A percentile compares a stretch with the other conserved stretches of the same genome.
These are phyloP conservation scores for Colletotrichum australisinense DNA, from an alignment of 2,329 filamentous ascomycete genomes.

Conservation along the genomic window DNA sequence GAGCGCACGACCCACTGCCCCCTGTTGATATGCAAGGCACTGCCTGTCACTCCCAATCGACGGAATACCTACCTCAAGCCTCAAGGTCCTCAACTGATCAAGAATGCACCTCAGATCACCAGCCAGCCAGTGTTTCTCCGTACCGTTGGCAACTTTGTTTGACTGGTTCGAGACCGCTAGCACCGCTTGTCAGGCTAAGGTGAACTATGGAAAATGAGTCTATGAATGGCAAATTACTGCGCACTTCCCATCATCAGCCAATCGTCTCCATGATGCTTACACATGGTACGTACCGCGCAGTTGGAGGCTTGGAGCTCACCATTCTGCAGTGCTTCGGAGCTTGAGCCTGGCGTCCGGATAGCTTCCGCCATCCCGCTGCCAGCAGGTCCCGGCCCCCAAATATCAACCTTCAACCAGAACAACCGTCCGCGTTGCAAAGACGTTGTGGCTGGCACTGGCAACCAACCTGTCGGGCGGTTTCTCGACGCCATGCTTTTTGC, in stretches of 20 bases:
- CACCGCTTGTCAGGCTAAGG: background rate
- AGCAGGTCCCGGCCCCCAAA: background rate
- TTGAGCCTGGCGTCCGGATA: background rate
- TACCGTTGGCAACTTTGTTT: background rate
- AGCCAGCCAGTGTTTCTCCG: background rate
- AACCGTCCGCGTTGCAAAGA: background rate
- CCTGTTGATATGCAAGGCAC: conserved; percentile 28
- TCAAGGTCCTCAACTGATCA: conserved; percentile 9
- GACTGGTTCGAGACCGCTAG: background rate
- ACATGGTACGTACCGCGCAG: background rate
- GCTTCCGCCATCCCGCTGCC: conserved; percentile 18
- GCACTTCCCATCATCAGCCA: background rate
- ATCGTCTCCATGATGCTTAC: background rate
- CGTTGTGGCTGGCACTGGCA: background rate
- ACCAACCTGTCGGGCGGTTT: background rate
- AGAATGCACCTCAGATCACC: background rate
- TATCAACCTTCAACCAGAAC: background rate
- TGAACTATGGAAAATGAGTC: background rate
- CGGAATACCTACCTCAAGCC: background rate
- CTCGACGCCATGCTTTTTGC: conserved; percentile 11
- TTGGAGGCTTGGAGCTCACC: background rate
- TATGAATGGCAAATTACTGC: background rate
- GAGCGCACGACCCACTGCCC: background rate
- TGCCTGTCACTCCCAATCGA: background rate
- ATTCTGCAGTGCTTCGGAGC: background rate